These are phyloP conservation scores for Eucalyptus fibrosa DNA, from an alignment of 345 rosid species.

Conservation along the genomic window DNA sequence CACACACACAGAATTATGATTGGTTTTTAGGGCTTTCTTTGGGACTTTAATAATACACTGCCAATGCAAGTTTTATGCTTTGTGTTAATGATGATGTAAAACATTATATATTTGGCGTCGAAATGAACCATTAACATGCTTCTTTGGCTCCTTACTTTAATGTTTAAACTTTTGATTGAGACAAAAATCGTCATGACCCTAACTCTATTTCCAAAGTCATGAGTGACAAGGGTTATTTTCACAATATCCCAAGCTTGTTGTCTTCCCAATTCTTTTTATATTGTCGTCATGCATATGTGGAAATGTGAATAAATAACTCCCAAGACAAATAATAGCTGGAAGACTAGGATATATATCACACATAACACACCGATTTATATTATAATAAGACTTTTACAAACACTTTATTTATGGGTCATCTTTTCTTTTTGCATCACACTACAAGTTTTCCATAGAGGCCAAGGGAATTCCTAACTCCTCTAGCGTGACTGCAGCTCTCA, in stretches of 20 bases:
- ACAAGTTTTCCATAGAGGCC: too few relatives aligned
- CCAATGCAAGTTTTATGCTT: background rate
- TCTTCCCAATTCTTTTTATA: too few relatives aligned
- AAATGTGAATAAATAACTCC: too few relatives aligned
- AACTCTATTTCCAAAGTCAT: accelerated
- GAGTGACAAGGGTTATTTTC: accelerated
- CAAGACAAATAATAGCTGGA: too few relatives aligned
- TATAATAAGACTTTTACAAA: too few relatives aligned
- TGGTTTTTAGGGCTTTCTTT: background rate
- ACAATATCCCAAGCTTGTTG: accelerated
- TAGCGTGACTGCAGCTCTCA: too few relatives aligned
- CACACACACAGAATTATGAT: background rate
- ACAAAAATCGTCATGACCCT: background rate
- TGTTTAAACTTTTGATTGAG: background rate
- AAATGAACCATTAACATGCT: background rate
- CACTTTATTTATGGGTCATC: accelerated
- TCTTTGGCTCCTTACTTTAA: background rate
- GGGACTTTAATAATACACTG: background rate
- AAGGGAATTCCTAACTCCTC: too few relatives aligned
- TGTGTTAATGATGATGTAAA: background rate
- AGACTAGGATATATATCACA: too few relatives aligned
- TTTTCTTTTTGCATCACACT: too few relatives aligned
- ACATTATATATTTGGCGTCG: background rate
- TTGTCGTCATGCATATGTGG: accelerated
- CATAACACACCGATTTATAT: too few relatives aligned